Evolutionary conservation across 768 basidiomycete species (phyloP).

Genomic region (Leccinum boreale): DNA sequence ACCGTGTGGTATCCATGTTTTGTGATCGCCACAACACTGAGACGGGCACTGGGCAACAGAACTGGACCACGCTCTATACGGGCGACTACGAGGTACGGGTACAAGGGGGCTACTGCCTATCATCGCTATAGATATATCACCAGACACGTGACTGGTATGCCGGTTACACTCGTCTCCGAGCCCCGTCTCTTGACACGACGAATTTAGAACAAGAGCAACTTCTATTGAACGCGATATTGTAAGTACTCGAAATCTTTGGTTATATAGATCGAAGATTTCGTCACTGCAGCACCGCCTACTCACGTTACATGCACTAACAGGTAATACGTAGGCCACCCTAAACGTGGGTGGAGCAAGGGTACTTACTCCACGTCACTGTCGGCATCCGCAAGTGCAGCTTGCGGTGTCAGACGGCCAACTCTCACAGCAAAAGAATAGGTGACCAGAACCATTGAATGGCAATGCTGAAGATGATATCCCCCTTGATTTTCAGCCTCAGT

Average conservation of each 20-base stretch:
- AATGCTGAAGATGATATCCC: not conserved
- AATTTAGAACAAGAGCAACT: not conserved
- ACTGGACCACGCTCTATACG: not conserved
- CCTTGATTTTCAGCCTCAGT: not conserved
- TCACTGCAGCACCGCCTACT: not conserved
- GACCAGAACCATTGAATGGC: not conserved
- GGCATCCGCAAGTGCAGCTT: not conserved
- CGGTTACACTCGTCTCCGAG: not conserved
- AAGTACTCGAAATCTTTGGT: not conserved
- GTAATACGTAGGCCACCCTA: not conserved
- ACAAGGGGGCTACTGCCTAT: too few species aligned
- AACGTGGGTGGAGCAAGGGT: not conserved
- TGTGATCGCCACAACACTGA: not conserved
- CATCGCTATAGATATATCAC: not conserved
- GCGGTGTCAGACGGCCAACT: not conserved
- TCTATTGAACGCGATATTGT: not conserved
- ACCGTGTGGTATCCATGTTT: not conserved
- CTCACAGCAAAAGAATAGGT: not conserved
- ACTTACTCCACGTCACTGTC: not conserved
- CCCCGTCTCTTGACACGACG: not conserved
- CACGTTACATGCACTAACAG: not conserved
- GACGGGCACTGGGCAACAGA: too few species aligned
- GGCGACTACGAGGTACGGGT: not conserved
- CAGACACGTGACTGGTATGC: not conserved
- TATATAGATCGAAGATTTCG: not conserved